Base-by-base conservation (phyloP, 176 grass and related monocot species). In the Saccharum officinarum region DNA sequence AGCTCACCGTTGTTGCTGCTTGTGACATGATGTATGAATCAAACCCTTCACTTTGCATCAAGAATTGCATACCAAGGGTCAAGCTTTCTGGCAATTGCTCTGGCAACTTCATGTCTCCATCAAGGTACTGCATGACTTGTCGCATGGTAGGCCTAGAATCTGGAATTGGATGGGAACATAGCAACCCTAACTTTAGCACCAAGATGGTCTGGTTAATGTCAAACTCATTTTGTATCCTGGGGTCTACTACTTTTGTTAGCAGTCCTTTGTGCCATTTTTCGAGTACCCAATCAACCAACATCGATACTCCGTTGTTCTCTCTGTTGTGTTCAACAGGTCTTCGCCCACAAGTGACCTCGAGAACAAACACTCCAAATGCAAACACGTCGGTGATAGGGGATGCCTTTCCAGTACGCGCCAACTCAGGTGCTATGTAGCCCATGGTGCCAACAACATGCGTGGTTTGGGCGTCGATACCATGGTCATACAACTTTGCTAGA, bases 121-220 rank as follows among this genome's bases (percentile, higher is more conserved):
- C 26, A 6, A 91, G 75, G 71, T 76, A 81, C 1, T 75, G 77
- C 59, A 79, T 73, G 61, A 86, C 88, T 36, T 85, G 55, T 25
- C 57, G n/a, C n/a, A 61, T 61, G 57, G 57, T 61, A 23, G 57
- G 57, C 57, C 57, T 61, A 11, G n/a, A 9, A 61, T 61, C 57
- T 11, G 57, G 22, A 61, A 61, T 1, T 3, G 57, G 57, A 61
- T 61, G n/a, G 57, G 57, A 61, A 4, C 57, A 61, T 11, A 61
- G n/a, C 57, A 61, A 23, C 57, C 57, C 57, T 61, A 61, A 25
- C 57, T 61, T 61, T 1, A 61, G 57, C 22, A 61, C 57, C 57
- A 61, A 25, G n/a, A 25, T 61, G 0, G n/a, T 61, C 57, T 61
- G n/a, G 57, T 61, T n/a, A 61, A 25, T 25, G 22, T 61, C 57